phyloP scores from a whole-genome alignment of 495 filamentous ascomycete species.

The Pseudomonodictys pantanalensis region DNA sequence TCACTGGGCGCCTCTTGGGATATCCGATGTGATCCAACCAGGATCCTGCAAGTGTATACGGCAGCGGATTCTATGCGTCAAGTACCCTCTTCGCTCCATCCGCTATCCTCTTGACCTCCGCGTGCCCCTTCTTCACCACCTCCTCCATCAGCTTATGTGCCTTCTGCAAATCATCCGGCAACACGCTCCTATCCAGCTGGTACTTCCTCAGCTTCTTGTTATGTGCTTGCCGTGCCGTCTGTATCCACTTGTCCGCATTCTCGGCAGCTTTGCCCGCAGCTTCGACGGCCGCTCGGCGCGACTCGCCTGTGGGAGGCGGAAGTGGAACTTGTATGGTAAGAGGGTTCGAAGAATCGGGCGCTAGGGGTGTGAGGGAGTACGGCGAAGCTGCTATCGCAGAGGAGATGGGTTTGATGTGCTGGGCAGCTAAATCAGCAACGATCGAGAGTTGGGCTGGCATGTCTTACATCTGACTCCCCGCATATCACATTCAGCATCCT shows the following conservation, averaged over 20 bases:
- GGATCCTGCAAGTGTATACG: not conserved
- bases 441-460: not conserved
- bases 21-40: too few relatives aligned
- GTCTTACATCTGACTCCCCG: constrained; percentile 57
- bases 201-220: constrained; percentile 64
- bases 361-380: constrained; percentile 69
- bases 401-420: constrained; percentile 68
- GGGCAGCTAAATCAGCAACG: constrained; percentile 34
- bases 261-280: constrained; percentile 62
- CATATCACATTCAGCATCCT: constrained; percentile 64
- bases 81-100: constrained; percentile 62
- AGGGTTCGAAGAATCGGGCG: constrained; percentile 60
- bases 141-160: constrained; percentile 64
- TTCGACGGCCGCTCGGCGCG: constrained; percentile 51
- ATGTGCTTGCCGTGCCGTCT: constrained; percentile 55
- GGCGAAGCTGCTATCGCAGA: constrained; percentile 66
- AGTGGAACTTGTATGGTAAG: constrained; percentile 69
- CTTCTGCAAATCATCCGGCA: constrained; percentile 66
- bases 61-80: constrained; percentile 36
- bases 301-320: constrained; percentile 65
- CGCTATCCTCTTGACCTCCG: constrained; percentile 64
- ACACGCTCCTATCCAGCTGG: constrained; percentile 53
- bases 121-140: constrained; percentile 65
- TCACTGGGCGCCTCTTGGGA: not conserved
- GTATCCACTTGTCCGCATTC: constrained; percentile 51